phyloP scores from a whole-genome alignment of 176 grass and related monocot species.

The Hordeum marinum region DNA sequence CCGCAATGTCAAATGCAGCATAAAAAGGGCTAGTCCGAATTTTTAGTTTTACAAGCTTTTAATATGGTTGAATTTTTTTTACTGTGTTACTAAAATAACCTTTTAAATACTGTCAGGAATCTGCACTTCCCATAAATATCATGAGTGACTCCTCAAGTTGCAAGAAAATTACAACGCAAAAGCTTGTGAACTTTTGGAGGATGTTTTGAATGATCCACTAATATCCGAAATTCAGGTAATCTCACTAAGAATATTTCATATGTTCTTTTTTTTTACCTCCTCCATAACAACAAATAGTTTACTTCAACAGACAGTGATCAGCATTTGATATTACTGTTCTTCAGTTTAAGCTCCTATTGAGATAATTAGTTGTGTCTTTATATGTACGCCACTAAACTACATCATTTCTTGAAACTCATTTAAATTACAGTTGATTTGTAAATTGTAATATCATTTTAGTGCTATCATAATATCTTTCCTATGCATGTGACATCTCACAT shows the following conservation, averaged over 20 bases:
- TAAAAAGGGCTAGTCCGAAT: not conserved
- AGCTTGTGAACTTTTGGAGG: slow-evolving; percentile 69
- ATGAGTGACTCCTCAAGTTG: too few relatives aligned
- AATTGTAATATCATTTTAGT: too few relatives aligned
- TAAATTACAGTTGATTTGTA: too few relatives aligned
- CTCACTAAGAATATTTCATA: slow-evolving; percentile 3
- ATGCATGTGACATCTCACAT: too few relatives aligned
- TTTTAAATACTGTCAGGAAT: slow-evolving; percentile 59
- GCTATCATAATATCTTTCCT: too few relatives aligned
- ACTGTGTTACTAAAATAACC: not conserved
- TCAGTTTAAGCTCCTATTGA: too few relatives aligned
- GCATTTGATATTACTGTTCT: slow-evolving; percentile 29
- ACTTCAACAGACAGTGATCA: slow-evolving; percentile 56
- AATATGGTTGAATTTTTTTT: not conserved
- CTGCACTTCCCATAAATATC: slow-evolving; percentile 51
- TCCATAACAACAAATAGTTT: slow-evolving; percentile 14
- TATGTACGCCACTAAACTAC: too few relatives aligned
- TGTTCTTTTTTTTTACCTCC: slow-evolving; percentile 11
- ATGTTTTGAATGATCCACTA: slow-evolving; percentile 81
- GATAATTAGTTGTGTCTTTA: too few relatives aligned
- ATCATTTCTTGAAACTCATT: too few relatives aligned
- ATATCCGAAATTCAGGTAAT: slow-evolving; percentile 65
- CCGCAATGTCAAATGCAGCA: too few relatives aligned
- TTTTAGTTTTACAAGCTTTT: not conserved
- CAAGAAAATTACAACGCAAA: slow-evolving; percentile 63